Evolutionary conservation across 768 basidiomycete genomes (phyloP).

Genomic region (Lyophyllum semitale): DNA sequence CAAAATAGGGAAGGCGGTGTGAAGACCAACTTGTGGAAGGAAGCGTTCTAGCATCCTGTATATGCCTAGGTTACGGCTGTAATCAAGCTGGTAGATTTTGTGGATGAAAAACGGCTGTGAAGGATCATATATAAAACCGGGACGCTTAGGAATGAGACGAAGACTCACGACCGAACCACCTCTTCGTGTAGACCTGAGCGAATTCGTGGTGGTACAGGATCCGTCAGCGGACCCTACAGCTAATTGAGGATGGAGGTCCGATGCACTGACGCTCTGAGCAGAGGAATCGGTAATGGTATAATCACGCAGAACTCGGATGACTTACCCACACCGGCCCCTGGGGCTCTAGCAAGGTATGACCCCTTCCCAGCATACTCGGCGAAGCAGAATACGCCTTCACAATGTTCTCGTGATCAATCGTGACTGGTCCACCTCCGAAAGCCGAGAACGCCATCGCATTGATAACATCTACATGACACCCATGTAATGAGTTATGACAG

Average conservation of each 20-base stretch:
- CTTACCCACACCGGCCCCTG: conserved; percentile 84
- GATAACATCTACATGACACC: conserved; percentile 58
- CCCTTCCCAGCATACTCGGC: conserved; percentile 72
- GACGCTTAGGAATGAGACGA: neutral
- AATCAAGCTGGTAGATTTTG: conserved; percentile 86
- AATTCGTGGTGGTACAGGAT: conserved; percentile 72
- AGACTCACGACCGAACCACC: conserved; percentile 70
- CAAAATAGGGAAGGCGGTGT: neutral
- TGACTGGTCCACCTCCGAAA: conserved; percentile 68
- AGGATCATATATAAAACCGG: neutral
- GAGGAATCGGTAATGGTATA: neutral
- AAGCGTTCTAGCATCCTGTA: conserved; percentile 90
- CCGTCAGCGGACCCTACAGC: conserved; percentile 87
- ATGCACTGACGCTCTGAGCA: conserved; percentile 65
- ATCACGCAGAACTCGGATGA: conserved; percentile 4
- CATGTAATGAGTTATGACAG: neutral
- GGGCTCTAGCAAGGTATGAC: conserved; percentile 72
- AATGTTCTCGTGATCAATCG: conserved; percentile 82
- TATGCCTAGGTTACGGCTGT: conserved; percentile 70
- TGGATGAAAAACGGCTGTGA: conserved; percentile 74
- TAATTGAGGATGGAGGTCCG: conserved; percentile 87
- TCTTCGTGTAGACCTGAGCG: conserved; percentile 64
- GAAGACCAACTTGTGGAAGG: conserved; percentile 59
- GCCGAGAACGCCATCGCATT: conserved; percentile 67
- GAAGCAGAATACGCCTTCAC: conserved; percentile 76